A percentile compares a stretch with the other conserved stretches of the same genome.
phyloP scores from a whole-genome alignment of 179 eudicot genomes.

The Amaranthus tricolor region DNA sequence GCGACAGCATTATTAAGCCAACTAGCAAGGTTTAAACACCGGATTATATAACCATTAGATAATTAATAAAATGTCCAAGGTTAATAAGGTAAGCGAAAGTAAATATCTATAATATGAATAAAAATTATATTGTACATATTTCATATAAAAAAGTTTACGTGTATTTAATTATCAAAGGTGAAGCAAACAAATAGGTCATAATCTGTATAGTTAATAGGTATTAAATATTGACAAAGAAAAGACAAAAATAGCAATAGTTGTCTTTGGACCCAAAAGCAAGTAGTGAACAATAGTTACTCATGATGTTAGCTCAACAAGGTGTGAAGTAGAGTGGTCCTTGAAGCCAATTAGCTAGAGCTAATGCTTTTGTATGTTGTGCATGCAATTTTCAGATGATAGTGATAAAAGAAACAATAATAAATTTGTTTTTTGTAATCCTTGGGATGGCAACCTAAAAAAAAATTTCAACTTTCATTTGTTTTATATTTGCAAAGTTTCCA shows the following conservation, averaged over 20 bases:
- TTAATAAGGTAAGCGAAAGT: too few relatives aligned
- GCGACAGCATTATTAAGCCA: too few relatives aligned
- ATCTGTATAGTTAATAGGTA: too few relatives aligned
- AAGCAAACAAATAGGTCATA: too few relatives aligned
- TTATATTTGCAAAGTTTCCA: neutral
- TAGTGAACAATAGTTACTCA: neutral
- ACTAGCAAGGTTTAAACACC: too few relatives aligned
- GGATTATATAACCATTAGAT: too few relatives aligned
- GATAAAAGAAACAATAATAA: neutral
- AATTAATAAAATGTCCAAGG: too few relatives aligned
- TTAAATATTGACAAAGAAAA: neutral
- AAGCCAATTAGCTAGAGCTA: neutral
- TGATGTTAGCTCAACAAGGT: neutral
- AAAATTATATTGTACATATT: too few relatives aligned
- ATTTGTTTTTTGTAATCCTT: neutral
- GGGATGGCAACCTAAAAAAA: neutral
- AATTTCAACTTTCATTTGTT: neutral
- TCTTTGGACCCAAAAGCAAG: neutral
- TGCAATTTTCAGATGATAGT: conserved; percentile 13
- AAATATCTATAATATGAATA: too few relatives aligned
- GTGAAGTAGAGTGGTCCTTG: conserved; percentile 17
- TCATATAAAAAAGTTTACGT: too few relatives aligned
- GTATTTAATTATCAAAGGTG: too few relatives aligned
- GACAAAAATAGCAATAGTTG: too few relatives aligned
- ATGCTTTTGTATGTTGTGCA: conserved; percentile 2